Evolutionary conservation across 225 moss, liverwort and hornwort species (phyloP).

Genomic region (Pseudoscleropodium purum): DNA sequence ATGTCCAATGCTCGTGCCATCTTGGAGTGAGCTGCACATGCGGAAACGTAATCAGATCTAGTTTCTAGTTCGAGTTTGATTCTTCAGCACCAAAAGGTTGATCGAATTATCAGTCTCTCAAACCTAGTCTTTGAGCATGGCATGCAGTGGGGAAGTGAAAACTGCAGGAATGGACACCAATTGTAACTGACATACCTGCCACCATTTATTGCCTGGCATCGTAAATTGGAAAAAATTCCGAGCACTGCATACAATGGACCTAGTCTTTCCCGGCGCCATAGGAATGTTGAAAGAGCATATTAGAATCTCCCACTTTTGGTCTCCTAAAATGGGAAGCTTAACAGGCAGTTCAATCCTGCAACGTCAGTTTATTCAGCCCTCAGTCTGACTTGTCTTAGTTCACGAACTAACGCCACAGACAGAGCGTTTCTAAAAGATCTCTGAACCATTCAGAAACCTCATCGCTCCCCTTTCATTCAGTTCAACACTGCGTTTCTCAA

Average conservation of each 20-base stretch:
- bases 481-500: neutral
- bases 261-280: conserved; percentile 94
- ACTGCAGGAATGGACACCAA: neutral
- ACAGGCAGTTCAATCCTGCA: conserved; percentile 82
- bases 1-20: conserved; percentile 96
- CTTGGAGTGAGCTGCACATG: conserved; percentile 59
- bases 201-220: conserved; percentile 90
- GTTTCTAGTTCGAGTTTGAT: neutral
- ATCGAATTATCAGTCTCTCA: neutral
- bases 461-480: neutral
- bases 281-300: conserved; percentile 98
- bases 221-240: conserved; percentile 89
- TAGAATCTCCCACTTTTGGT: conserved; percentile 78
- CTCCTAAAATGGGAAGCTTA: conserved; percentile 75
- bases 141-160: neutral
- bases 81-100: neutral
- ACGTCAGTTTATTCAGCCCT: neutral
- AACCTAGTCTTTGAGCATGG: neutral
- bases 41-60: neutral
- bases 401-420: neutral
- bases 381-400: neutral
- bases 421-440: neutral
- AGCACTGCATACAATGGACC: conserved; percentile 96
- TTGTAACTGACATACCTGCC: conserved; percentile 38
- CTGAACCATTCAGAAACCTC: neutral